These are phyloP conservation scores for Leishmania lainsoni DNA, from an alignment of 208 protist species.

Conservation along the genomic window DNA sequence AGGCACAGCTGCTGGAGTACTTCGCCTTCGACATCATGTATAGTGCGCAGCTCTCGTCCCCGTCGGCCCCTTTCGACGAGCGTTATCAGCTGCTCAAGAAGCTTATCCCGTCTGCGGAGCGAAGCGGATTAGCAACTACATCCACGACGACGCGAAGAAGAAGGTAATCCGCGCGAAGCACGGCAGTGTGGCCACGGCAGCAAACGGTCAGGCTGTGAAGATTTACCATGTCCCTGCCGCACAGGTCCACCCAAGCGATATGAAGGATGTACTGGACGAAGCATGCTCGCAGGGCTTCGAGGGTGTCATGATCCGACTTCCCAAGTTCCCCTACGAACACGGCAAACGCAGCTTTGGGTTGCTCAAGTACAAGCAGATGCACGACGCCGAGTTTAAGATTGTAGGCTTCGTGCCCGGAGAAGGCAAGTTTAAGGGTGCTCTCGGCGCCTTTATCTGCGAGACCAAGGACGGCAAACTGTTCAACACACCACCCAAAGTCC, in stretches of 20 bases:
- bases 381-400: conserved; percentile 90
- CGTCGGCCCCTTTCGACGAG: conserved; percentile 70
- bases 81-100: conserved; percentile 82
- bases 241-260: conserved; percentile 70
- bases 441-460: conserved; percentile 86
- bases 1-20: conserved; percentile 77
- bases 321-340: conserved; percentile 86
- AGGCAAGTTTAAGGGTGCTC: conserved; percentile 83
- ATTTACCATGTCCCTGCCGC: conserved; percentile 86
- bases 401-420: conserved; percentile 81
- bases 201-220: conserved; percentile 40
- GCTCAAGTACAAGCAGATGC: conserved; percentile 92
- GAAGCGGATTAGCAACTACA: conserved; percentile 86
- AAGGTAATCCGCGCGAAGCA: conserved; percentile 66
- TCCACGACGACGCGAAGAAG: conserved; percentile 78
- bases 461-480: conserved; percentile 82
- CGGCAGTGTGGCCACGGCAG: background rate
- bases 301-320: conserved; percentile 88
- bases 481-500: conserved; percentile 73
- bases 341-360: conserved; percentile 89
- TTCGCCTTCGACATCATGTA: conserved; percentile 92
- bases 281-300: conserved; percentile 89
- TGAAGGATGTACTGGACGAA: conserved; percentile 79
- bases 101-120: conserved; percentile 73
- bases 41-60: conserved; percentile 52